Conservation (phyloP, 2,329 filamentous ascomycete species). For the Alternaria postmessia region DNA sequence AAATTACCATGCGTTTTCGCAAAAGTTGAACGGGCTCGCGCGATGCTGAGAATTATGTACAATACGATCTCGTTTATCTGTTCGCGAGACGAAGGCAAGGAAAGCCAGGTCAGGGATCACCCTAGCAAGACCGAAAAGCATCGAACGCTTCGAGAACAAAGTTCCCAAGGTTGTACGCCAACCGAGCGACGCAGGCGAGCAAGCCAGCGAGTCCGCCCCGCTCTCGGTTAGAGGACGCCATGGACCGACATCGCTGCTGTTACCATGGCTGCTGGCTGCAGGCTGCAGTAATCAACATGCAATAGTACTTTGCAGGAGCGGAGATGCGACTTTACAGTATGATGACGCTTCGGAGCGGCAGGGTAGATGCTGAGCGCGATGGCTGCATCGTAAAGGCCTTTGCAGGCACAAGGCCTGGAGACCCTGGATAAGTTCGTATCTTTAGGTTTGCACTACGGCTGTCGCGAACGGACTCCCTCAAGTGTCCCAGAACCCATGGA, state of each 20-base stretch:
- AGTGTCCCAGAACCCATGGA: neutral
- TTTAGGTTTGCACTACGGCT: conserved; percentile 11
- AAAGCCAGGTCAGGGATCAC: conserved; percentile 31
- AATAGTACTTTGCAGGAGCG: neutral
- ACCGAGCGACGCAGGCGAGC: conserved; percentile 23
- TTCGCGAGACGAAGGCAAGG: conserved; percentile 4
- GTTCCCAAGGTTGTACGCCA: conserved; percentile 22
- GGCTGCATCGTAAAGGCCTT: neutral
- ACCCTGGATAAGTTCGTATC: conserved; percentile 10
- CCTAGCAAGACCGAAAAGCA: conserved; percentile 26
- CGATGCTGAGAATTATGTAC: neutral
- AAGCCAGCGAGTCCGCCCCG: conserved; percentile 27
- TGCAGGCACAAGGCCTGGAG: neutral
- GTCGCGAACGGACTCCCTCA: conserved; percentile 6
- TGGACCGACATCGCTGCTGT: neutral
- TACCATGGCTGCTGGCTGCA: neutral
- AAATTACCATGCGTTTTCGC: neutral
- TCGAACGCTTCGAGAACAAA: conserved; percentile 33
- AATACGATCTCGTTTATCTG: conserved; percentile 22
- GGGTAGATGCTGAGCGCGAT: neutral
- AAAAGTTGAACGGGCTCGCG: neutral
- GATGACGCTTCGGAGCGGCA: neutral
- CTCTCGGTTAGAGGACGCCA: conserved; percentile 11
- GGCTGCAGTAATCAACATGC: neutral
- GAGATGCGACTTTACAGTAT: neutral